A percentile compares a stretch with the other conserved stretches of the same genome.
Conservation (phyloP, 768 basidiomycete species). For the Daedaleopsis sinensis region DNA sequence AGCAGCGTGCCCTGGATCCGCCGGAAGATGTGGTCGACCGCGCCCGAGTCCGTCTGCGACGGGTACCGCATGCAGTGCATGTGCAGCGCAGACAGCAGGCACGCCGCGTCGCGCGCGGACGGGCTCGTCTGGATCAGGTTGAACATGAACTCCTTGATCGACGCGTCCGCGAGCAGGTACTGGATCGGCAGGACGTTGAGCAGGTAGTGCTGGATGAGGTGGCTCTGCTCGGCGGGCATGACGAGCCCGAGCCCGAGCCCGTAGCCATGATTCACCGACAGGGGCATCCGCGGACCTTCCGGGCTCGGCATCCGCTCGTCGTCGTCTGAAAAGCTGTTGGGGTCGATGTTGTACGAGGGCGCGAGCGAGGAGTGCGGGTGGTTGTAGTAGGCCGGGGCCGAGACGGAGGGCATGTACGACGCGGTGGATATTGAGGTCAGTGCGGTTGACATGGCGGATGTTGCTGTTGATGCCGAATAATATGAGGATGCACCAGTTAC, state of each 20-base stretch:
- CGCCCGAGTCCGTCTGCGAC: constrained; percentile 10
- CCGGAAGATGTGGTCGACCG: constrained; percentile 23
- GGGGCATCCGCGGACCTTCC: constrained; percentile 18
- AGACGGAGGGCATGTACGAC: constrained; percentile 3
- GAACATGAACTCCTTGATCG: constrained; percentile 50
- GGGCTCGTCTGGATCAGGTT: constrained; percentile 47
- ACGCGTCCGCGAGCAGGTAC: constrained; percentile 65
- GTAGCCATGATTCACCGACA: constrained; percentile 16
- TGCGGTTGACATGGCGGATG: constrained; percentile 6
- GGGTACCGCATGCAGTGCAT: constrained; percentile 32
- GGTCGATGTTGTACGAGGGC: constrained; percentile 23
- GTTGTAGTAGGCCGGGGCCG: constrained; percentile 13
- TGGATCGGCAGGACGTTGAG: constrained; percentile 65
- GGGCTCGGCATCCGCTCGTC: constrained; percentile 18
- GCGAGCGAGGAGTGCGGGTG: constrained; percentile 23
- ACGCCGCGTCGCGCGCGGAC: constrained; percentile 59
- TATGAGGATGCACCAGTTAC: constrained; percentile 20
- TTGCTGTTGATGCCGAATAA: constrained; percentile 7
- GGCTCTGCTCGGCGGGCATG: constrained; percentile 28
- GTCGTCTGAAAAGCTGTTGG: constrained; percentile 15
- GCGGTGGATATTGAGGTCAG: constrained; percentile 10
- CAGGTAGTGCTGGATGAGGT: constrained; percentile 53
- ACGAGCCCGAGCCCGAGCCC: constrained; percentile 6
- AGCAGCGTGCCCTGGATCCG: constrained; percentile 24
- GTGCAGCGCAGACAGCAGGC: constrained; percentile 66